Evolutionary conservation across 148 eudicot species (phyloP), one percentile per base, ranked within the genome.

Genomic region (Fallopia convolvulus): DNA sequence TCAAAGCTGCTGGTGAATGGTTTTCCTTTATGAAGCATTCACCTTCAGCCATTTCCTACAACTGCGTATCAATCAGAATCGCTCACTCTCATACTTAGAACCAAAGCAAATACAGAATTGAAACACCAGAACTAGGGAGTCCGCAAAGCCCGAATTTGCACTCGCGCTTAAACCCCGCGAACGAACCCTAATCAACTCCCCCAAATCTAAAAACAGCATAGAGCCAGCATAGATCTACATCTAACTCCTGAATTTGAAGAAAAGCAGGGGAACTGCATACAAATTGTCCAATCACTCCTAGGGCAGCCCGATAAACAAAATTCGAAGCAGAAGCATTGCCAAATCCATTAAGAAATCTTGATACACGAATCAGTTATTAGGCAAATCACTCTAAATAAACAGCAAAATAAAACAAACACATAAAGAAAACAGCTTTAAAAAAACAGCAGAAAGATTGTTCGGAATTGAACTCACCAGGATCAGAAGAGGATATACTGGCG

Each of bases 11-110:
- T 0, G 84, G 83, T 6, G 92, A 86, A 83, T 95, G 94, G 77
- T 88, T 95, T 65, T 91, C 91, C 88, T 92, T 94, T 70, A 85
- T 77, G 79, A 91, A 89, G 81, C 75, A 87, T 76, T 83, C 94
- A 73, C 80, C 84, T 81, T 85, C 82, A 32, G 80, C 90, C 99
- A 95, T 95, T 75, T 79, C 74, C 79, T 65, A 65, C 75, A 30
- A 48, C 50, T 66, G 52, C 74, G 71, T 77, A 49, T 79, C 72
- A 78, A 72, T 82, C 70, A 79, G 18, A 74, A 47, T 5, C 56
- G 48, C 70, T 42, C 63, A 41, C 61, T 32, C 12, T 23, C 48
- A 65, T 46, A 41, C 55, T 13, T 66, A 36, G 4, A 36, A 56
- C 44, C 63, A 47, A 47, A 52, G 53, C 53, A 80, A 77, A 33